Base-by-base conservation (phyloP, 139 green algal genomes). In the Chlamydomonas incerta region DNA sequence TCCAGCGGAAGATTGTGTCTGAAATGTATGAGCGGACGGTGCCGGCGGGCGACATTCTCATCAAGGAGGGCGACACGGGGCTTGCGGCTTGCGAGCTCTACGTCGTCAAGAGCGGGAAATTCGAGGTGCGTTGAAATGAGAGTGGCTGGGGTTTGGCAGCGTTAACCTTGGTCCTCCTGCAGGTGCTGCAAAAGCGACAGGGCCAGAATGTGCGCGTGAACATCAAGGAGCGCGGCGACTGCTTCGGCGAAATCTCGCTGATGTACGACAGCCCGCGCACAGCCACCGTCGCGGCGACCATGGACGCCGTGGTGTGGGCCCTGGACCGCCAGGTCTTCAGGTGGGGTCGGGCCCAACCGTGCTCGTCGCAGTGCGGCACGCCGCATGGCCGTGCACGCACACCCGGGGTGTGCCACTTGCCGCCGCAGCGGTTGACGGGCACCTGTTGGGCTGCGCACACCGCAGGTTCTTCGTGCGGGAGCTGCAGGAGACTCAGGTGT, bases 61-160 rank as follows among this genome's bases (percentile, higher is more conserved):
- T 98, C 91, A 95, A 95, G 66, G 95, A 98, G 88, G 96, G 96
- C 20, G 97, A 98, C 88, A 96, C 88, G 24, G 94, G 96, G 47
- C 74, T 97, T 20, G 92, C 91, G 41, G 94, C 96, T 47, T 92
- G 89, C 14, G 96, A 99, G 92, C 92, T 99, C 72, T 99, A 97
- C 82, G 93, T 99, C 3, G 96, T 99, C 4, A 98, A 98, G 86
- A 84, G 63, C 24, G 97, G 97, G 14, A 95, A 98, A 80, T 99
- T 99, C 80, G 97, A 99, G 91, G 96, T 96, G 71, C 17, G 89
- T 37, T 1, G 55, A 37, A 21, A 65, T 24, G 28, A 10, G 18
- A 21, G 33, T 47, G 67, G 55, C 18, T 26, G 55, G 55, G 55
- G 55, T 26, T 63, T 63, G 55, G n/a, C 55, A 8, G 41, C 10